Conservation (phyloP, 345 rosid genomes). For the Linum usitatissimum region DNA sequence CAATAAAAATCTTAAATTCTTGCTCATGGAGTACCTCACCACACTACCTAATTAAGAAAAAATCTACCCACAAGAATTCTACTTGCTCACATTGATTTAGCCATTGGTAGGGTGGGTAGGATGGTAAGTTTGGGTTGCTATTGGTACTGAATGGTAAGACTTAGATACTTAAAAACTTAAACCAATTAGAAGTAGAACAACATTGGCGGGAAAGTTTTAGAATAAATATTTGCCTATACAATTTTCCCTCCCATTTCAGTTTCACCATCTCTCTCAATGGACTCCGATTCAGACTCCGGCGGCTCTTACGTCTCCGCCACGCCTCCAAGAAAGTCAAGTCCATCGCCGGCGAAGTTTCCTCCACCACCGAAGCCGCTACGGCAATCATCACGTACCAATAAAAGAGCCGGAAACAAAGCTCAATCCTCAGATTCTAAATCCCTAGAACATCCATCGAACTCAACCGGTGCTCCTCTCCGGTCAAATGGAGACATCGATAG, state of each 20-base stretch:
- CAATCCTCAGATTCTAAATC: conserved; percentile 22
- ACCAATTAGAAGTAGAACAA: too few relatives aligned
- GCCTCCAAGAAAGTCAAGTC: conserved; percentile 53
- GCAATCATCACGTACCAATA: conserved; percentile 13
- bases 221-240: neutral
- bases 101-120: too few relatives aligned
- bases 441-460: conserved; percentile 18
- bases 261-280: conserved; percentile 26
- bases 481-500: conserved; percentile 12
- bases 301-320: conserved; percentile 83
- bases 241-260: neutral
- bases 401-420: conserved; percentile 17
- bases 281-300: conserved; percentile 74
- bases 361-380: conserved; percentile 12
- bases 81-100: too few relatives aligned
- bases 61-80: too few relatives aligned
- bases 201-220: conserved; percentile 37
- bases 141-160: too few relatives aligned
- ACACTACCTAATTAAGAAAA: too few relatives aligned
- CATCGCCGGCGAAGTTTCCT: conserved; percentile 15
- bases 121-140: too few relatives aligned
- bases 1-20: too few relatives aligned
- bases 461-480: conserved; percentile 10
- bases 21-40: too few relatives aligned
- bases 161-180: too few relatives aligned